phyloP scores from a whole-genome alignment of 495 filamentous ascomycete genomes.

The Amorphotheca resinae region DNA sequence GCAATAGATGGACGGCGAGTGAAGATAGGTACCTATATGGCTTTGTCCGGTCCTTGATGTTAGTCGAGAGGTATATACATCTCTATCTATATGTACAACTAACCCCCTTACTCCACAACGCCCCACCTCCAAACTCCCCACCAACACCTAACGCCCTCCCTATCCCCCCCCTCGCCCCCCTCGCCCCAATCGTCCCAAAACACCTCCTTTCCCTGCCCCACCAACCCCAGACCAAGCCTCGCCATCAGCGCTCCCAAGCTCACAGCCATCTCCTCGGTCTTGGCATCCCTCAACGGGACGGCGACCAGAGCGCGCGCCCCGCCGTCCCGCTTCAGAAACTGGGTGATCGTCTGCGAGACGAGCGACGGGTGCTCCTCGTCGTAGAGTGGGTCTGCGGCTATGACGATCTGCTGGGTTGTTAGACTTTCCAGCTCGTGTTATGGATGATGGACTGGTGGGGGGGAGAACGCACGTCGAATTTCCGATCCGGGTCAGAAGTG shows the following conservation, averaged over 20 bases:
- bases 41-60: too few relatives aligned
- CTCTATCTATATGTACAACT: too few relatives aligned
- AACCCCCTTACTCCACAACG: too few relatives aligned
- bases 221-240: conserved; percentile 35
- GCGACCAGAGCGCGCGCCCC: conserved; percentile 47
- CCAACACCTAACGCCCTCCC: conserved; percentile 27
- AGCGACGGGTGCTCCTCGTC: conserved; percentile 50
- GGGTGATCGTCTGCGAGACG: conserved; percentile 43
- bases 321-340: conserved; percentile 35
- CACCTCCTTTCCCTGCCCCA: conserved; percentile 48
- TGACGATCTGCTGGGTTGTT: conserved; percentile 23
- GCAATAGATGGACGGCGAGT: too few relatives aligned
- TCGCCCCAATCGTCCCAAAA: conserved; percentile 62
- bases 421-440: background rate
- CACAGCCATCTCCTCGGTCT: conserved; percentile 36
- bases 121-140: background rate
- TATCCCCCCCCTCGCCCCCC: conserved; percentile 34
- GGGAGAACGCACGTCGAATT: too few relatives aligned
- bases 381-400: conserved; percentile 65
- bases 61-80: too few relatives aligned
- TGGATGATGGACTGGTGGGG: background rate
- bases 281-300: conserved; percentile 48
- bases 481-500: too few relatives aligned
- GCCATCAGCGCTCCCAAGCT: conserved; percentile 45
- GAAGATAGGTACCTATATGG: too few relatives aligned